A percentile compares a stretch with the other conserved stretches of the same genome.
Evolutionary conservation across 2,329 filamentous ascomycete genomes (phyloP).

Genomic region (Achaetomium macrosporum): DNA sequence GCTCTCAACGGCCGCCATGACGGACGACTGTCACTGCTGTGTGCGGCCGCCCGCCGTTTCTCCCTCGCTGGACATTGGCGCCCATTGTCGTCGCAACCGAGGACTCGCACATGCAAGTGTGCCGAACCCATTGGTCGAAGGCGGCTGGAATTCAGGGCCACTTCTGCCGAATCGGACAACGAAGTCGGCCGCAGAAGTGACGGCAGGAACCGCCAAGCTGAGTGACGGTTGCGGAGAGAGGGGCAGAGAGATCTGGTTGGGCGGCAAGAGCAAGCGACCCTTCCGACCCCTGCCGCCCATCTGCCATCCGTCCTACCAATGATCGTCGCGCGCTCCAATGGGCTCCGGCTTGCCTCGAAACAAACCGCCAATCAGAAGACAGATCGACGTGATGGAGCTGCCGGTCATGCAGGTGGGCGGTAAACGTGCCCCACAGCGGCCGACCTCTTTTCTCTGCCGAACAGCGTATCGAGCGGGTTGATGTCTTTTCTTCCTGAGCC

Average conservation of each 20-base stretch:
- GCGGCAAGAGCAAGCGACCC: conserved; percentile 19
- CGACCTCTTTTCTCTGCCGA: neutral
- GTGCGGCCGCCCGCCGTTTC: neutral
- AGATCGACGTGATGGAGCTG: conserved; percentile 25
- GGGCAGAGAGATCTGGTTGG: conserved; percentile 24
- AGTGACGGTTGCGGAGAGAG: conserved; percentile 10
- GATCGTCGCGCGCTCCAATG: conserved; percentile 17
- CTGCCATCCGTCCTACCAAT: conserved; percentile 21
- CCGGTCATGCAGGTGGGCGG: conserved; percentile 26
- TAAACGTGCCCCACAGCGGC: conserved; percentile 23
- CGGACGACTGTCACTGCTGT: neutral
- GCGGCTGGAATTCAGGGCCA: conserved; percentile 17
- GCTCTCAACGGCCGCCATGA: neutral
- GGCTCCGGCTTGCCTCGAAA: conserved; percentile 8
- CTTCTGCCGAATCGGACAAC: conserved; percentile 22
- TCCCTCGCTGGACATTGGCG: conserved; percentile 20
- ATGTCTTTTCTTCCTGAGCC: too few species aligned
- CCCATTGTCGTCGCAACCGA: conserved; percentile 23
- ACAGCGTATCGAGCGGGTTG: too few species aligned
- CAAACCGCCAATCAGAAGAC: conserved; percentile 21
- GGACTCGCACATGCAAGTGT: conserved; percentile 22
- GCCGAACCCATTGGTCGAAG: conserved; percentile 22
- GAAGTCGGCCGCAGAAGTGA: conserved; percentile 12
- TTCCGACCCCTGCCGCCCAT: conserved; percentile 17
- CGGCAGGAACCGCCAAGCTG: conserved; percentile 12